Evolutionary conservation across 1,284 basidiomycete species (phyloP).

Genomic region (Erythrobasidium hasegawianum): DNA sequence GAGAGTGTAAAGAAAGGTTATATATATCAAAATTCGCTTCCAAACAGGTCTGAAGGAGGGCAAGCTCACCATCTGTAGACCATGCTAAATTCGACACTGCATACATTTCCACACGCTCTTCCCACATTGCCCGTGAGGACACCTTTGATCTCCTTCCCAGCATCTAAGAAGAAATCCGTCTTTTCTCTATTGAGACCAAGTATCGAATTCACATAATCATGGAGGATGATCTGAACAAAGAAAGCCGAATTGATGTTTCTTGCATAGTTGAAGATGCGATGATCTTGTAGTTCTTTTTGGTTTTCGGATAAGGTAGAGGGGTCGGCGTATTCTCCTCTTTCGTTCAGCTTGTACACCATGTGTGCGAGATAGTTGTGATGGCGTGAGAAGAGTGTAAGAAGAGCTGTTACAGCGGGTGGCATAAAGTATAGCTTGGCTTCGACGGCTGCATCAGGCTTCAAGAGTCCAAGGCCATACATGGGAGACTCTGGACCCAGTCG

Average conservation of each 20-base stretch:
- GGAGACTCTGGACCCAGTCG: conserved; percentile 55
- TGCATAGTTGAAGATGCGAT: conserved; percentile 70
- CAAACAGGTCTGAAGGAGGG: no score
- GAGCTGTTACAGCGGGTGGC: conserved; percentile 66
- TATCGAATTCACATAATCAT: conserved; percentile 48
- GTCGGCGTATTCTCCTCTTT: conserved; percentile 51
- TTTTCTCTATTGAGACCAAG: background rate
- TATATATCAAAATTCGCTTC: background rate
- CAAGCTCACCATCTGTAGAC: conserved; percentile 68
- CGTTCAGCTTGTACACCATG: conserved; percentile 66
- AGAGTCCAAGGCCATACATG: conserved; percentile 60
- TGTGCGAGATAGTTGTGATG: conserved; percentile 73
- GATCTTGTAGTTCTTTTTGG: conserved; percentile 50
- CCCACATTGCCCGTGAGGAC: conserved; percentile 44
- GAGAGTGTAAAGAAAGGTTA: background rate
- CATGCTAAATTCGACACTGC: conserved; percentile 69
- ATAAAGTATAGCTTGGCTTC: conserved; percentile 66
- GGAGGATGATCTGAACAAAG: conserved; percentile 54
- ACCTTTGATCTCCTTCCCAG: conserved; percentile 15
- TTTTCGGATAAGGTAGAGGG: conserved; percentile 52
- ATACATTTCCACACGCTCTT: conserved; percentile 39
- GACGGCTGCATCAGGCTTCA: conserved; percentile 67
- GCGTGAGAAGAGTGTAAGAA: conserved; percentile 60
- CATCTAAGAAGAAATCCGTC: conserved; percentile 15
- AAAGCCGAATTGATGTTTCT: conserved; percentile 69